Evolutionary conservation across 2,329 filamentous ascomycete genomes (phyloP).

Genomic region (Orbilia blumenaviensis): DNA sequence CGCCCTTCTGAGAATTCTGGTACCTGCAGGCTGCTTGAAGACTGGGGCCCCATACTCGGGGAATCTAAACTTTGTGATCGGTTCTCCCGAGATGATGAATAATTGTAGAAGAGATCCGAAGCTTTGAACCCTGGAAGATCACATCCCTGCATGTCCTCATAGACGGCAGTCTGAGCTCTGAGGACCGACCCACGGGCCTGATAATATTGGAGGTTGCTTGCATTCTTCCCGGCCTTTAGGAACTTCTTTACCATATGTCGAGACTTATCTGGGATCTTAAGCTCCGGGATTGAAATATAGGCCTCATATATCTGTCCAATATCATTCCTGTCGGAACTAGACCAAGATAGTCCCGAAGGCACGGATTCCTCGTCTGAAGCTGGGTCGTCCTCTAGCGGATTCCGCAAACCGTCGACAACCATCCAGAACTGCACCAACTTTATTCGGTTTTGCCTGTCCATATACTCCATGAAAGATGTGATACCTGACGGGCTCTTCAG

Average conservation of each 20-base stretch:
- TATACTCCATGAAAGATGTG: conserved; percentile 99
- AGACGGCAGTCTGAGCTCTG: conserved; percentile 79
- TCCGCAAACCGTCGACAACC: conserved; percentile 94
- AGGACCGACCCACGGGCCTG: conserved; percentile 82
- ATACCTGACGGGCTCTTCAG: conserved; percentile 73
- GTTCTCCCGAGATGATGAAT: conserved; percentile 82
- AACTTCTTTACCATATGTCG: conserved; percentile 78
- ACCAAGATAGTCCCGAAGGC: conserved; percentile 73
- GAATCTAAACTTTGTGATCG: conserved; percentile 35
- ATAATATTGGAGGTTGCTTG: conserved; percentile 82
- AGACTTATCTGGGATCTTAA: conserved; percentile 77
- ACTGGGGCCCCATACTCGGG: conserved; percentile 17
- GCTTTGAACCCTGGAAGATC: conserved; percentile 88
- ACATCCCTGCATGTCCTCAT: conserved; percentile 82
- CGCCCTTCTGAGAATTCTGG: conserved; percentile 38
- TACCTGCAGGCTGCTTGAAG: conserved; percentile 36
- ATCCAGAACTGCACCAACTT: conserved; percentile 96
- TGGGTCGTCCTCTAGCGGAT: conserved; percentile 86
- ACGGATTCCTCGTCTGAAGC: conserved; percentile 72
- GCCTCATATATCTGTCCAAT: conserved; percentile 90
- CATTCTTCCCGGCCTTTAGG: conserved; percentile 77
- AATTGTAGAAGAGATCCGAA: conserved; percentile 96
- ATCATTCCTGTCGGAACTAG: conserved; percentile 83
- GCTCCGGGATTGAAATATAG: conserved; percentile 82
- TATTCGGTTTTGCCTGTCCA: conserved; percentile 91